Percentiles rank a stretch among this genome's conserved stretches.
These are phyloP conservation scores for Breynia disticha DNA, from an alignment of 441 rosid genomes.

Conservation along the genomic window DNA sequence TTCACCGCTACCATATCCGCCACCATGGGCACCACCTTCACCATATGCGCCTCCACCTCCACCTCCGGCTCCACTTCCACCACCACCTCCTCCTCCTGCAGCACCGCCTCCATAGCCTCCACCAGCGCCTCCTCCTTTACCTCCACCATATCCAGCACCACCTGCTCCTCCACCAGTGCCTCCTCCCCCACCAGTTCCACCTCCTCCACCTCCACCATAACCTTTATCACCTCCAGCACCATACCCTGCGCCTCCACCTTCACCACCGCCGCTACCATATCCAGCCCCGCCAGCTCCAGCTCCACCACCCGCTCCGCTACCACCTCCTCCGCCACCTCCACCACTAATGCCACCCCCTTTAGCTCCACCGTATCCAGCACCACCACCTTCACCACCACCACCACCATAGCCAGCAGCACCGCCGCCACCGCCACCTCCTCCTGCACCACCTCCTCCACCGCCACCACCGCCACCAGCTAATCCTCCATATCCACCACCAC, in stretches of 20 bases:
- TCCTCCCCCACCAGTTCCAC: slow-evolving; percentile 11
- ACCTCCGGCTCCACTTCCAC: slow-evolving; percentile 10
- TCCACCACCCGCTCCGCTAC: background rate
- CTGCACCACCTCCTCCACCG: background rate
- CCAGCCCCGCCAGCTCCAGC: slow-evolving; percentile 12
- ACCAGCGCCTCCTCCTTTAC: slow-evolving; percentile 9
- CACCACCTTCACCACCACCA: slow-evolving; percentile 9
- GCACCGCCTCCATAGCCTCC: slow-evolving; percentile 7
- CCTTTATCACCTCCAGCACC: slow-evolving; percentile 15
- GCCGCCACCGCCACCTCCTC: slow-evolving; percentile 13
- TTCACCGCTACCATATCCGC: slow-evolving; percentile 4
- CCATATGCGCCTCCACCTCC: background rate
- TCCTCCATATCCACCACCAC: slow-evolving; percentile 6
- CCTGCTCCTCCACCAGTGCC: slow-evolving; percentile 7
- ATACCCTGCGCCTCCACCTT: slow-evolving; percentile 15
- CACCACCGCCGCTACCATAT: slow-evolving; percentile 16
- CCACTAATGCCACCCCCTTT: background rate
- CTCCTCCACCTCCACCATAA: slow-evolving; percentile 9
- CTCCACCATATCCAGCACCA: slow-evolving; percentile 5
- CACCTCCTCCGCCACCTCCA: slow-evolving; percentile 18
- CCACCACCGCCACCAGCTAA: slow-evolving; percentile 9
- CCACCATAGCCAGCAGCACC: slow-evolving; percentile 10
- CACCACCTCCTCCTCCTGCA: background rate
- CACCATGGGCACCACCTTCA: slow-evolving; percentile 9
- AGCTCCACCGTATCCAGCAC: slow-evolving; percentile 18